Evolutionary conservation across 805 yeast species (phyloP).

Genomic region (Candida piceae): DNA sequence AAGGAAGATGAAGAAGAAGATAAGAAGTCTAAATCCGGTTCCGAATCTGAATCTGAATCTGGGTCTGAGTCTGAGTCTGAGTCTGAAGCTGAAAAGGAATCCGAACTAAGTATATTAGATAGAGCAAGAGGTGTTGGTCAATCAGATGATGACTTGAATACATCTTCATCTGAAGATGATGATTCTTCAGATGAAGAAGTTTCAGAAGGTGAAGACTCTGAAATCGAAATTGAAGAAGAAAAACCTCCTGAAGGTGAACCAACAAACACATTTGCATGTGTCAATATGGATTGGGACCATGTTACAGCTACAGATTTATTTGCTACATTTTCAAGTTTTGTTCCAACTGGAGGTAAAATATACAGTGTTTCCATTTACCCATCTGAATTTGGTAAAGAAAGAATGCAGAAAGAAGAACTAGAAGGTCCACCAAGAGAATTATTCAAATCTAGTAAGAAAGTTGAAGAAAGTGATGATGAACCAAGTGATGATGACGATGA

Average conservation of each 20-base stretch:
- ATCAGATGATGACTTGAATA: constrained; percentile 35
- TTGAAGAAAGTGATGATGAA: constrained; percentile 33
- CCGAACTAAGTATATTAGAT: constrained; percentile 11
- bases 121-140: constrained; percentile 59
- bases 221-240: constrained; percentile 48
- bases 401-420: constrained; percentile 81
- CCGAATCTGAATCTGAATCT: constrained; percentile 32
- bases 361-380: constrained; percentile 70
- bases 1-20: constrained; percentile 31
- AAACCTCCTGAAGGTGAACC: constrained; percentile 88
- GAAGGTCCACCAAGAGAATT: constrained; percentile 92
- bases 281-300: constrained; percentile 97
- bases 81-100: constrained; percentile 27
- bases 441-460: constrained; percentile 47
- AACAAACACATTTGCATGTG: constrained; percentile 76
- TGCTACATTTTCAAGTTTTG: constrained; percentile 84
- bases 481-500: constrained; percentile 41
- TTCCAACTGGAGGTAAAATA: constrained; percentile 70
- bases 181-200: constrained; percentile 37
- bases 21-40: constrained; percentile 20
- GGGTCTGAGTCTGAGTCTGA: constrained; percentile 42
- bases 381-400: constrained; percentile 88
- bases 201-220: constrained; percentile 43
- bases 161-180: constrained; percentile 35
- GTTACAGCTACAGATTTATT: constrained; percentile 79